These are phyloP conservation scores for Phialocephala sp. DNA, from an alignment of 2,329 filamentous ascomycete species.

Conservation along the genomic window DNA sequence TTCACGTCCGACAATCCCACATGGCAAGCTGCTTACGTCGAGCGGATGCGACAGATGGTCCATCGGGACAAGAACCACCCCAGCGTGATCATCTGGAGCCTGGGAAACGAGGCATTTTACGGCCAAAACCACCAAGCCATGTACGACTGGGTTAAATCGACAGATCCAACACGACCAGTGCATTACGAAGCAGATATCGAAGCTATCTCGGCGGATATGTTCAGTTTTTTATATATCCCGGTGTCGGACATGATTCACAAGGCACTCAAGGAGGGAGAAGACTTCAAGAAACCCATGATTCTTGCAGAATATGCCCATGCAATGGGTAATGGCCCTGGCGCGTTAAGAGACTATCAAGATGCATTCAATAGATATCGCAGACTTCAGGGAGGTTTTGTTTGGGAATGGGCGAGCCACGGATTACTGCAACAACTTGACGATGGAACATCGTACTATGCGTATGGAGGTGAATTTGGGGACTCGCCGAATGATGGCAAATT, in stretches of 20 bases:
- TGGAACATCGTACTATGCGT: constrained; percentile 58
- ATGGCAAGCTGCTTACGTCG: constrained; percentile 69
- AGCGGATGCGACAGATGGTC: constrained; percentile 68
- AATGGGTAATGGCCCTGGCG: constrained; percentile 78
- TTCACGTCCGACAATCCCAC: constrained; percentile 65
- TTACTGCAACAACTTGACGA: constrained; percentile 52
- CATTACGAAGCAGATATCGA: constrained; percentile 62
- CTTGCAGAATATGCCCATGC: constrained; percentile 65
- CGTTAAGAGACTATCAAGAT: constrained; percentile 70
- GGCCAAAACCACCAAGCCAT: constrained; percentile 71
- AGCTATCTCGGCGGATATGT: constrained; percentile 59
- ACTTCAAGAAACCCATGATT: constrained; percentile 59
- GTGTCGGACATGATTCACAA: constrained; percentile 48
- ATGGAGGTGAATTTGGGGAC: constrained; percentile 68
- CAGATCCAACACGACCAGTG: constrained; percentile 57
- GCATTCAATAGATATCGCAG: constrained; percentile 52
- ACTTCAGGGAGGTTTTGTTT: constrained; percentile 54
- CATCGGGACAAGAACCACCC: constrained; percentile 74
- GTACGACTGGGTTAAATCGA: constrained; percentile 60
- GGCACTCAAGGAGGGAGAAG: constrained; percentile 49
- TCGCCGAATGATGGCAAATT: constrained; percentile 65
- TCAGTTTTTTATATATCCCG: constrained; percentile 60
- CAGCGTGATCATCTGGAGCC: constrained; percentile 74
- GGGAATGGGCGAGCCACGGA: constrained; percentile 70
- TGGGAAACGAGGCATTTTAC: constrained; percentile 77